phyloP scores from a whole-genome alignment of 331 rosid genomes.

The Pyrus hybrid region DNA sequence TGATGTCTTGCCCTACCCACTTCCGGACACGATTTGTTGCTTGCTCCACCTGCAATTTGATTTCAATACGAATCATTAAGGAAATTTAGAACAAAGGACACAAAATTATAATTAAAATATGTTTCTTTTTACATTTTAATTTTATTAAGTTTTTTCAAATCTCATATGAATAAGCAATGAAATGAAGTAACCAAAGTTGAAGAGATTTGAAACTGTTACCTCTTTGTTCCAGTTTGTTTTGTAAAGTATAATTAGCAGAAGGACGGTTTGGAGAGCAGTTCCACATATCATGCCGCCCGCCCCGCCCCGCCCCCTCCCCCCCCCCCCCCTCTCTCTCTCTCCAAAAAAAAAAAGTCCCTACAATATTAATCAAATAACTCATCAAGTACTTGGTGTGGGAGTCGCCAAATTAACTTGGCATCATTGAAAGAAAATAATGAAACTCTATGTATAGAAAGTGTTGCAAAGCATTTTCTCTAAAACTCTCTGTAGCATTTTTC shows the following conservation, averaged over 20 bases:
- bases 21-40: conserved; percentile 19
- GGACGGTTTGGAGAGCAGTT: conserved; percentile 40
- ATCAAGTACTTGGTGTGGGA: background rate
- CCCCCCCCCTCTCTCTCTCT: no score
- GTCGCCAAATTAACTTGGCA: background rate
- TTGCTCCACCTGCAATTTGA: conserved; percentile 33
- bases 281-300: conserved; percentile 61
- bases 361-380: background rate
- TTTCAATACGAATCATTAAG: no score
- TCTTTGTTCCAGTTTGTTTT: conserved; percentile 64
- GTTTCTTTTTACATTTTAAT: no score
- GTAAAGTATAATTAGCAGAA: conserved; percentile 36
- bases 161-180: no score
- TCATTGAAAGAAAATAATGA: background rate
- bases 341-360: conserved; percentile 80
- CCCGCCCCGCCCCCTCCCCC: no score
- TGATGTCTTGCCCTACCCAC: conserved; percentile 8
- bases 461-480: no score
- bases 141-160: no score
- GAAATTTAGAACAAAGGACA: no score
- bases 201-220: conserved; percentile 8
- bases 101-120: no score
- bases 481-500: conserved; percentile 9
- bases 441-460: no score
- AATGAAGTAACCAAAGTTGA: background rate